Evolutionary conservation across 371 early-diverging fungal species (phyloP), one percentile per base, ranked within the genome.

Genomic region (Mucor racemosus): DNA sequence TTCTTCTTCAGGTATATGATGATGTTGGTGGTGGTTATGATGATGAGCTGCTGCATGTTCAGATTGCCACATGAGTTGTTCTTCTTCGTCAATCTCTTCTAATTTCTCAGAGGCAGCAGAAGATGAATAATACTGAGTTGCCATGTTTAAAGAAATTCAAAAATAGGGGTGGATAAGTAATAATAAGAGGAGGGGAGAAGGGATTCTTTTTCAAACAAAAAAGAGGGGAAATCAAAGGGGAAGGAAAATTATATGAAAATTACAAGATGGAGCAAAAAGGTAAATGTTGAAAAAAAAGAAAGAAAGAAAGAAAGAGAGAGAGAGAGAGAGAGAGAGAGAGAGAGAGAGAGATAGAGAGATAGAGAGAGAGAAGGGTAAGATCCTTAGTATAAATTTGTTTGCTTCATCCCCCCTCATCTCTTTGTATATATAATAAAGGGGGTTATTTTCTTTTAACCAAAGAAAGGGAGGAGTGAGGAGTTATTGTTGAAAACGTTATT

Each of bases 1-100:
- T 1, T 58, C 48, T 5, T 77, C 85, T 38, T 83, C 84, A 40
- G 89, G 91, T 19, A 86, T 84, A 9, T 74, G 77, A 11, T 83
- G 79, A 7, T 81, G 74, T 7, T 85, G 78, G 9, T 83, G 91
- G 34, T 86, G 82, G 10, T 75, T 76, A 19, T 80, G 77, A 6
- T 81, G 75, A 11, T 84, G 77, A n/a, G 26, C 14, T 42, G 39
- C 26, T 76, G 57, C 36, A 56, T 60, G 64, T 42, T 61, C 59
- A 36, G 63, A 36, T 38, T 60, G 64, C 68, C 72, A 71, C 64
- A 66, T 54, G 26, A 59, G 35, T 33, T 69, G 70, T 33, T 72
- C 72, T 39, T 72, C 72, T 68, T 72, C 72, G 17, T 72, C 67
- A 14, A 69, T 62, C 56, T 69, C 74, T 56, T 66, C 64, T 33